Conservation (phyloP, 2,329 filamentous ascomycete species). For the Conoideocrella luteorostrata region DNA sequence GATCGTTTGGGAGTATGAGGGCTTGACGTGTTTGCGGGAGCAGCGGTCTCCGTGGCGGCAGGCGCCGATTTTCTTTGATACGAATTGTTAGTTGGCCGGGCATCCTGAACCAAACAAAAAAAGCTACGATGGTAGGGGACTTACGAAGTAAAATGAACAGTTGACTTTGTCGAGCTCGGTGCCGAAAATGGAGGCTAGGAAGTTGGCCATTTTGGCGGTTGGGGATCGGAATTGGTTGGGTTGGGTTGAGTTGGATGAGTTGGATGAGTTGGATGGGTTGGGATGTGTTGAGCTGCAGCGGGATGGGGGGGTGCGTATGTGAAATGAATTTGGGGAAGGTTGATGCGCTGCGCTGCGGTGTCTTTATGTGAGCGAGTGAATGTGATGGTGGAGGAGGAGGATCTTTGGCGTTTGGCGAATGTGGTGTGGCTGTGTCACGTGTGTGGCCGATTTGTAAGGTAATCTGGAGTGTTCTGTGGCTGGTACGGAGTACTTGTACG, state of each 20-base stretch:
- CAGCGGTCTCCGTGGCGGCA: conserved; percentile 98
- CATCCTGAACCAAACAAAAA: too few relatives aligned
- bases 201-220: conserved; percentile 79
- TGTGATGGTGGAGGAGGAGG: conserved; percentile 6
- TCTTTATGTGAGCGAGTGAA: too few relatives aligned
- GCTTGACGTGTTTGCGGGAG: conserved; percentile 98
- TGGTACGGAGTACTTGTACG: neutral
- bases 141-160: conserved; percentile 84
- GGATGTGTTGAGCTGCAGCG: neutral
- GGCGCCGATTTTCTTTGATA: conserved; percentile 93
- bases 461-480: conserved; percentile 9
- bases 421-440: conserved; percentile 22
- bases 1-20: conserved; percentile 94
- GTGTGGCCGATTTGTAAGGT: conserved; percentile 22
- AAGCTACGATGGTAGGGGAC: conserved; percentile 14
- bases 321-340: too few relatives aligned
- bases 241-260: conserved; percentile 3
- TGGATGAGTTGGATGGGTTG: conserved; percentile 3
- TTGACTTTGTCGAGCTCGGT: conserved; percentile 99
- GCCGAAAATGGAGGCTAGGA: conserved; percentile 98
- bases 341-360: conserved; percentile 3
- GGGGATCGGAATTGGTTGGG: neutral
- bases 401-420: conserved; percentile 4
- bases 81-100: too few relatives aligned
- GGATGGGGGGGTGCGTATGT: too few relatives aligned